Conservation (phyloP, 177 flowering plant genomes). For the Vitis hybrid region DNA sequence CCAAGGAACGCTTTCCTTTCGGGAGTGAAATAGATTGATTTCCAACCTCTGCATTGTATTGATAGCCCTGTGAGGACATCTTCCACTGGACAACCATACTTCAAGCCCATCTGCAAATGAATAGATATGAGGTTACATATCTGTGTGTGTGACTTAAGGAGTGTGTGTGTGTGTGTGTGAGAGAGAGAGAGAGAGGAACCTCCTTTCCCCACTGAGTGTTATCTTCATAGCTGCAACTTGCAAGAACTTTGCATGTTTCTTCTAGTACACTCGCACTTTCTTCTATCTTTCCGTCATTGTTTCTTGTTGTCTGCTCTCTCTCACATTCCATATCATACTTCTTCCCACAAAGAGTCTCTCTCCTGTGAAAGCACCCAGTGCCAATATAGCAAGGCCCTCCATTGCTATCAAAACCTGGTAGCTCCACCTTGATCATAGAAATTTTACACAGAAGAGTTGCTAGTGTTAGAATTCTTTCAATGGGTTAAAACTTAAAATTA, state of each 20-base stretch:
- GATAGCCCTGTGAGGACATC: constrained; percentile 40
- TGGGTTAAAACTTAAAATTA: no score
- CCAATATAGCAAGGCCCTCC: constrained; percentile 41
- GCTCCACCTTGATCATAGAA: constrained; percentile 27
- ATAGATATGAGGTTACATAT: constrained; percentile 1
- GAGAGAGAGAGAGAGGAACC: constrained; percentile 13
- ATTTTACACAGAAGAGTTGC: not conserved
- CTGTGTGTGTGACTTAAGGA: not conserved
- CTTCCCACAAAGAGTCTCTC: constrained; percentile 35
- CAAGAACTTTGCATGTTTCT: constrained; percentile 30
- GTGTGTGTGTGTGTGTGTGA: no score
- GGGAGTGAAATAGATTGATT: constrained; percentile 30
- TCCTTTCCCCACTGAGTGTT: constrained; percentile 45
- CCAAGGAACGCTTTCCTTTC: constrained; percentile 30
- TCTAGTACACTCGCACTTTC: constrained; percentile 25
- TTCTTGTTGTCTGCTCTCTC: constrained; percentile 7
- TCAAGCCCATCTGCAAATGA: constrained; percentile 40
- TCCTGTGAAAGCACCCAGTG: constrained; percentile 42
- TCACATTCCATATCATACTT: constrained; percentile 12
- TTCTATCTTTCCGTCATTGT: constrained; percentile 1
- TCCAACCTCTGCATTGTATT: constrained; percentile 25
- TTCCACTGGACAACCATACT: constrained; percentile 40
- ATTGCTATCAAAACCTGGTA: constrained; percentile 27
- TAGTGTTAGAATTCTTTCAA: no score
- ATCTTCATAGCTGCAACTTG: constrained; percentile 33